Evolutionary conservation across 2,329 filamentous ascomycete species (phyloP), one percentile per base, ranked within the genome.

Genomic region (Colletotrichum kahawae): DNA sequence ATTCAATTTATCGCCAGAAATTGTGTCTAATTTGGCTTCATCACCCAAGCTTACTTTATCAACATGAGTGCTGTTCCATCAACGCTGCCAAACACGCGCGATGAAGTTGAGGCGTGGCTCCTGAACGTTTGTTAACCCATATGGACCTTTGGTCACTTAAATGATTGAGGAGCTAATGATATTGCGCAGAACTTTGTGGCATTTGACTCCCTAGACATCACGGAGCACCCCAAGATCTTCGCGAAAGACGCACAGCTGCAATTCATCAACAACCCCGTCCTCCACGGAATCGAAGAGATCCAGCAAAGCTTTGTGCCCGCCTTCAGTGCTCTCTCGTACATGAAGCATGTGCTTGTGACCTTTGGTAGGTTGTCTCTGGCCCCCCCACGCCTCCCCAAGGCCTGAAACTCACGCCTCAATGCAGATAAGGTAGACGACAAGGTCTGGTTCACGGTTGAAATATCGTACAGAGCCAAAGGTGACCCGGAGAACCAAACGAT

Each of bases 271-370:
- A 31, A 16, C 10, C 71, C 66, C 2, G 16, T 43, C 1, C 31
- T 36, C 5, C 16, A 65, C 16, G 71, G 71, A 7, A 24, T 74
- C 4, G 66, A 74, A 4, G 34, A 48, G 1, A 74, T 74, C 9
- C 57, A 36, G 21, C 24, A 64, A 12, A 14, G 16, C 2, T 59
- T 74, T 4, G 13, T 48, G 2, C 33, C 43, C 10, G 27, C 27
- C 3, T 70, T 59, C n/a, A 31, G 18, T 5, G 24, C n/a, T 9
- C 48, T 74, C n/a, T 16, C 57, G 2, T 57, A 59, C 21, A 74
- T 74, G 71, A 74, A 74, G 34, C 71, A 74, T 14, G 21, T 69
- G 7, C 59, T 43, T 4, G 38, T n/a, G 13, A 18, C 16, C 3
- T 67, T 57, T 8, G 65, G 70, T 72, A 24, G 18, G 60, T 38